Conservation (phyloP, 169 alveolate genomes). For the Plasmodium ovale region DNA sequence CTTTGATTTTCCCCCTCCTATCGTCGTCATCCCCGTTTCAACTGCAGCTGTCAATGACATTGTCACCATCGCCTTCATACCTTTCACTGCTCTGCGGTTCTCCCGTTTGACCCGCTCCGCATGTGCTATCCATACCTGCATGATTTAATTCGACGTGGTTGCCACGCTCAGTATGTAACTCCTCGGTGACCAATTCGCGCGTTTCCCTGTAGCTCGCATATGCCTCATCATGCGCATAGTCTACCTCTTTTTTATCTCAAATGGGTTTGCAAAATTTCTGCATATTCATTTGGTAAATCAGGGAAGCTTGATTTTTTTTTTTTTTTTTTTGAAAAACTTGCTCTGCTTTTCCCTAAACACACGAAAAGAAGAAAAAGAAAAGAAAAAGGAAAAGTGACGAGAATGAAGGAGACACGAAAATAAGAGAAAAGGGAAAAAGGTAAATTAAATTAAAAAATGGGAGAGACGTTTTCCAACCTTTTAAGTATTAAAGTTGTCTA, state of each 20-base stretch:
- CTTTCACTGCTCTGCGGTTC: not conserved
- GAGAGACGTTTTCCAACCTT: not conserved
- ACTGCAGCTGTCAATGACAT: not conserved
- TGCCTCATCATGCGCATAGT: too few species aligned
- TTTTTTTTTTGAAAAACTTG: not conserved
- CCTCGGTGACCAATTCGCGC: too few species aligned
- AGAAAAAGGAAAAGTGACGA: not conserved
- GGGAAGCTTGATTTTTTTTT: not conserved
- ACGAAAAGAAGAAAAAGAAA: not conserved
- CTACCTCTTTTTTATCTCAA: too few species aligned
- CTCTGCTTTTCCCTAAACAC: not conserved
- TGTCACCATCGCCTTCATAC: not conserved
- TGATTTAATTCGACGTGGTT: too few species aligned
- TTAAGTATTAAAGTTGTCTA: not conserved
- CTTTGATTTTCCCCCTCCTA: not conserved
- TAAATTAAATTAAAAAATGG: not conserved
- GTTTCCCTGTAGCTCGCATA: too few species aligned
- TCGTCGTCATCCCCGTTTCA: not conserved
- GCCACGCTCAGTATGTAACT: too few species aligned
- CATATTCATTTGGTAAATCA: not conserved
- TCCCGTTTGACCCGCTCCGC: not conserved
- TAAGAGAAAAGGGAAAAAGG: not conserved
- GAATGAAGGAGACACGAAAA: not conserved
- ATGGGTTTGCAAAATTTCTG: too few species aligned
- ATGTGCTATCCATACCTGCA: too few species aligned